Conservation (phyloP, 2,329 filamentous ascomycete genomes). For the Aspergillus sergii region DNA sequence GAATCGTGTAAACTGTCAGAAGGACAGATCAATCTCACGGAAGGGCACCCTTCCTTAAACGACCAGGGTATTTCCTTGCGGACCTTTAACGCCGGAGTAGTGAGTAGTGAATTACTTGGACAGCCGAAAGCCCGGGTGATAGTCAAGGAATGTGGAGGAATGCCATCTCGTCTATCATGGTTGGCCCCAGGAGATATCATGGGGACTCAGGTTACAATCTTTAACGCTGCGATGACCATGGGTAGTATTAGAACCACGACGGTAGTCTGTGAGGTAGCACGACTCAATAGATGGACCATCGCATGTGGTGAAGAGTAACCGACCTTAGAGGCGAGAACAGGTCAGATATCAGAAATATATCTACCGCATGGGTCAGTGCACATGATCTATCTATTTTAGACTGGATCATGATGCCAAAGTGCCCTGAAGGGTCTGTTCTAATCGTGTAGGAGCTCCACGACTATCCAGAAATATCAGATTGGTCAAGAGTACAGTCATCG, state of each 20-base stretch:
- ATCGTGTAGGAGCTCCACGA: background rate
- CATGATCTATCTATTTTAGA: background rate
- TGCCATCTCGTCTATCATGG: constrained; percentile 6
- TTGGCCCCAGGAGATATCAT: constrained; percentile 6
- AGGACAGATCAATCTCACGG: background rate
- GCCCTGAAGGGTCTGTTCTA: background rate
- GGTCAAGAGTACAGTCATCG: background rate
- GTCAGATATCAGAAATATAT: background rate
- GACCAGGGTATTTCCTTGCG: background rate
- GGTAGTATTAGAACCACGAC: constrained; percentile 10
- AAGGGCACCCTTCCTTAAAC: background rate
- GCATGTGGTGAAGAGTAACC: background rate
- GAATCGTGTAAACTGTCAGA: constrained; percentile 1
- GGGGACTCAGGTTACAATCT: constrained; percentile 17
- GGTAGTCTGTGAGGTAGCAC: background rate
- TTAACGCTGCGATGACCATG: constrained; percentile 6
- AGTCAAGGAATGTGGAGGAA: background rate
- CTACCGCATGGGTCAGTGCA: background rate
- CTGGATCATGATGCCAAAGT: background rate
- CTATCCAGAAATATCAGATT: background rate
- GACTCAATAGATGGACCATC: background rate
- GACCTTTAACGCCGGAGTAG: background rate
- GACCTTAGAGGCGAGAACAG: background rate
- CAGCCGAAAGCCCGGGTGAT: background rate
- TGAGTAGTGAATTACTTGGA: background rate